These are phyloP conservation scores for Ceratobasidium sp. DNA, from an alignment of 1,284 basidiomycete species.

Conservation along the genomic window DNA sequence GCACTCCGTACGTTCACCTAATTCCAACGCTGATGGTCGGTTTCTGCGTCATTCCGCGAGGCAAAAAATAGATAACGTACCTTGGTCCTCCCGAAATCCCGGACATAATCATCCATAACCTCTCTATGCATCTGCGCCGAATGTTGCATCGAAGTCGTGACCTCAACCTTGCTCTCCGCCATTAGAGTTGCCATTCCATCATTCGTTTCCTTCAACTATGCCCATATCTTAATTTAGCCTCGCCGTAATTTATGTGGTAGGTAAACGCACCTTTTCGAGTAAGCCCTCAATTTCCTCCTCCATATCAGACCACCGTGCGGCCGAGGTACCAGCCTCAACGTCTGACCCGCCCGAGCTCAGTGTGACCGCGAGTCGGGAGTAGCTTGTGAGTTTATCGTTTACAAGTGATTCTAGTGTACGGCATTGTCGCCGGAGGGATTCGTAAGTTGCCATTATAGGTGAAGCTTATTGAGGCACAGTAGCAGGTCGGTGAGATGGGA, in stretches of 20 bases:
- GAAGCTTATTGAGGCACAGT: neutral
- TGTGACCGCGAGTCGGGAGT: conserved; percentile 84
- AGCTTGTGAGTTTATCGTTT: conserved; percentile 89
- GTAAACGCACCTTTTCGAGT: conserved; percentile 77
- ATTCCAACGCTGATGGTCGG: neutral
- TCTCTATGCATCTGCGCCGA: conserved; percentile 92
- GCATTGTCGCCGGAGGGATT: conserved; percentile 85
- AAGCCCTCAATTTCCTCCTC: conserved; percentile 90
- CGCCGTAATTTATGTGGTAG: conserved; percentile 9
- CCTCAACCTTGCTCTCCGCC: conserved; percentile 77
- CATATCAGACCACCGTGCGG: conserved; percentile 78
- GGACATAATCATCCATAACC: conserved; percentile 86
- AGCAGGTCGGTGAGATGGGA: neutral
- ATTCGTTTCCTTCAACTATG: conserved; percentile 85
- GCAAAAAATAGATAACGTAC: conserved; percentile 60
- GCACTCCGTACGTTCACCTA: conserved; percentile 87
- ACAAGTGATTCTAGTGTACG: conserved; percentile 91
- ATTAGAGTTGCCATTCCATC: conserved; percentile 78
- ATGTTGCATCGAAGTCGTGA: conserved; percentile 87
- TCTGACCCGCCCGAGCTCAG: conserved; percentile 67
- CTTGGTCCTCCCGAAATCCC: conserved; percentile 87
- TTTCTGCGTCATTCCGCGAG: neutral
- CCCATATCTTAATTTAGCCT: neutral
- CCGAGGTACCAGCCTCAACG: conserved; percentile 76
- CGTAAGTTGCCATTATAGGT: conserved; percentile 72